A percentile compares a stretch with the other conserved stretches of the same genome.
Conservation (phyloP, 2,329 filamentous ascomycete genomes). For the Clarireedia hainanense region DNA sequence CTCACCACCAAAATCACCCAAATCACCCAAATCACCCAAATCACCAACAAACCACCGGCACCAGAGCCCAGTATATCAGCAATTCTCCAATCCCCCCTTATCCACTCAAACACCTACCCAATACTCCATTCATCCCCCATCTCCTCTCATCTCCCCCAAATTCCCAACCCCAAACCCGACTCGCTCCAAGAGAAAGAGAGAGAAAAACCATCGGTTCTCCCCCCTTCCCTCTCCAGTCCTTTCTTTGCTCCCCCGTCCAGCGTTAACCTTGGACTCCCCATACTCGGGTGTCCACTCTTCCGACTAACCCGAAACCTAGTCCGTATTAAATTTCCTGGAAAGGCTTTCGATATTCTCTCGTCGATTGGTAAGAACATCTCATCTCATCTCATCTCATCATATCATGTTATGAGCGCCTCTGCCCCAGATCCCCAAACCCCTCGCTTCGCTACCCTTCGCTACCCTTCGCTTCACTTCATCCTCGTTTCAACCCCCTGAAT, state of each 20-base stretch:
- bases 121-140: not conserved
- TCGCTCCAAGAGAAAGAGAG: no score
- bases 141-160: not conserved
- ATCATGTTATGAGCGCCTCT: no score
- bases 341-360: not conserved
- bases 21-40: no score
- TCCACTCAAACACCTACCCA: not conserved
- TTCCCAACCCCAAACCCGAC: not conserved
- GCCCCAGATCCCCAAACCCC: no score
- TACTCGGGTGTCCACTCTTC: not conserved
- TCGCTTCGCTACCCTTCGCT: no score
- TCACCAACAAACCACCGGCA: no score
- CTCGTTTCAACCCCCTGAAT: no score
- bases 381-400: no score
- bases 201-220: not conserved
- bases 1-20: no score
- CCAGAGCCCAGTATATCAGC: not conserved
- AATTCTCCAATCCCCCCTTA: not conserved
- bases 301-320: not conserved
- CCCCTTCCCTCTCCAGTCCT: constrained; percentile 5
- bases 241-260: not conserved
- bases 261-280: not conserved
- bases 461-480: no score
- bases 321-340: not conserved
- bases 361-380: not conserved